A percentile compares a stretch with the other conserved stretches of the same genome.
These are phyloP conservation scores for Suillus variegatus DNA, from an alignment of 768 basidiomycete species.

Conservation along the genomic window DNA sequence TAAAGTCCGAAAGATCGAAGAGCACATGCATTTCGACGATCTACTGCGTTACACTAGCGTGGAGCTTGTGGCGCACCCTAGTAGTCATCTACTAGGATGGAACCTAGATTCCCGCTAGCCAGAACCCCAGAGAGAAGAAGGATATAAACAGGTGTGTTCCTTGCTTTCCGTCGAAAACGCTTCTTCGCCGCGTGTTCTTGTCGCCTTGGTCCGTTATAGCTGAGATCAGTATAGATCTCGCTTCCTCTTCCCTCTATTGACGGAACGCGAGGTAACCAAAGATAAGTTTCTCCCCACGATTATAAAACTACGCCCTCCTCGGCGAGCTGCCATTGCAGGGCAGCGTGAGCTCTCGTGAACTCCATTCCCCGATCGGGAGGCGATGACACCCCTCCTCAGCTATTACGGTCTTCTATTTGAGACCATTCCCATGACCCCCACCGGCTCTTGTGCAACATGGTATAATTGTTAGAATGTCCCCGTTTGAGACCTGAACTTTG, in stretches of 20 bases:
- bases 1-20: not conserved
- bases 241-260: conserved; percentile 5
- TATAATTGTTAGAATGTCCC: conserved; percentile 1
- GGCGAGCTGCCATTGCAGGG: conserved; percentile 8
- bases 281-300: conserved; percentile 6
- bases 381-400: not conserved
- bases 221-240: conserved; percentile 6
- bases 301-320: conserved; percentile 7
- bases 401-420: not conserved
- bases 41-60: not conserved
- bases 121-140: not conserved
- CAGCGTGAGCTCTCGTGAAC: not conserved
- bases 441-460: not conserved
- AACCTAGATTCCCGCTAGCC: conserved; percentile 1
- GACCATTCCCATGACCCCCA: conserved; percentile 5
- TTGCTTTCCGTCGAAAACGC: conserved; percentile 7
- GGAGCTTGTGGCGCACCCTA: not conserved
- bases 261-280: conserved; percentile 5
- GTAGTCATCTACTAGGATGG: too few relatives aligned
- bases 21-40: not conserved
- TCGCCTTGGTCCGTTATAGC: conserved; percentile 4
- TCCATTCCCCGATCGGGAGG: not conserved
- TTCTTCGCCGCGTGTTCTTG: conserved; percentile 5
- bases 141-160: conserved; percentile 8
- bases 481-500: conserved; percentile 1